Evolutionary conservation across 2,329 filamentous ascomycete genomes (phyloP), one percentile per base, ranked within the genome.

Genomic region (Talaromyces rugulosus): DNA sequence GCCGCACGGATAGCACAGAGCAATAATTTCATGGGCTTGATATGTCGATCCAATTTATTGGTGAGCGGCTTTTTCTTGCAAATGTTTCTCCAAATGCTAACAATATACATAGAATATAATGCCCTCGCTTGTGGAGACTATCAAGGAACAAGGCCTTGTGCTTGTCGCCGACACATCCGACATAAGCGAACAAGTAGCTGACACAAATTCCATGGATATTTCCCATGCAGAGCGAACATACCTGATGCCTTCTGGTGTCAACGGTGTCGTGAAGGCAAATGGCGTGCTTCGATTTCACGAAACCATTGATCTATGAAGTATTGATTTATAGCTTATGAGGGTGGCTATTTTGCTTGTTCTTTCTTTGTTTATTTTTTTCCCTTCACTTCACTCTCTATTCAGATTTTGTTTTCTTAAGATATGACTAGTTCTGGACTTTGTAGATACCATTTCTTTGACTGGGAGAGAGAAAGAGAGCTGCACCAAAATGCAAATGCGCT

Each of bases 21-120:
- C 73, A 99, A 99, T 74, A 99, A 99, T 74, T 91, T 99, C 67
- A 99, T 99, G 95, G 95, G 95, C 3, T 75, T 99, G 71, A 91
- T 98, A 63, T 97, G 93, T 78, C 92, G 89, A 68, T 94, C 91
- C 34, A 86, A 89, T 67, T 82, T 99, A 66, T 77, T 99, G 80
- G 92, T 96, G 50, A 42, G 61, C 51, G 4, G 5, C 18, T 58
- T 58, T 30, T 16, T 28, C 23, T 30, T 51, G 14, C 7, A 23
- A 6, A 18, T 47, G 12, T n/a, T n/a, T 16, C 34, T n/a, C 16
- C 44, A 47, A 47, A 18, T 56, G 68, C 61, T 53, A 53, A 53
- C 7, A n/a, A n/a, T 23, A 8, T 11, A n/a, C 5, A 53, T n/a
- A 96, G 92, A 91, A 96, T 64, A 92, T 96, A 80, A 93, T 97